Base-by-base conservation (phyloP, 1,284 basidiomycete genomes). In the Peniophora sp. region DNA sequence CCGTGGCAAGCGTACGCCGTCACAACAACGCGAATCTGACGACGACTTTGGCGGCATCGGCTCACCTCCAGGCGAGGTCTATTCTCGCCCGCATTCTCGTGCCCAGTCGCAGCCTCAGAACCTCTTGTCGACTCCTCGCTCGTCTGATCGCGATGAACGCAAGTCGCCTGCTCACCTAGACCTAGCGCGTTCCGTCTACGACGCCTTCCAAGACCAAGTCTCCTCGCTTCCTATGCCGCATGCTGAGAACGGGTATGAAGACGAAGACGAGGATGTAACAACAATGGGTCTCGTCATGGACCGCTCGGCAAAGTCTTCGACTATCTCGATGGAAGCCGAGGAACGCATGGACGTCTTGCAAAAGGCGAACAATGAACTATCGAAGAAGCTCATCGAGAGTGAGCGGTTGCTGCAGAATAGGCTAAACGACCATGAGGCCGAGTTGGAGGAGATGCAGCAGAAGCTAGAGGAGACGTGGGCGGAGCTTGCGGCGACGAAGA, bases 361-460 rank as follows among this genome's bases (percentile, higher is more conserved):
- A 62, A 78, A 81, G 56, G 71, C 78, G n/a, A 92, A 92, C 57
- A 66, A 70, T 1, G 91, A 94, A 27, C 68, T 93, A 16, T 70
- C 73, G 39, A 73, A 82, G 55, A 89, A 89, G 65, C 68, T 91
- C 23, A 69, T 79, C 51, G 88, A 91, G 52, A 79, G 81, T 2
- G 88, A 93, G 61, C 69, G 75, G 38, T 81, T 79, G 3, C 65
- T 92, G 47, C 78, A 84, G 59, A 72, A 74, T 43, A 81, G 78
- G 58, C 70, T 89, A 11, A 64, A 69, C 5, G 89, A 91, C 50
- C 86, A 90, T 56, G 91, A 94, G 63, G 64, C 72, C 23, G 83
- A 92, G 59, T 65, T 91, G 22, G 84, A 87, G 58, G 86, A 91
- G 48, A 77, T 90, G 65, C 81, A 92, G 60, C 68, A 67, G 8